A percentile compares a stretch with the other conserved stretches of the same genome.
These are phyloP conservation scores for Ajuga chamaepitys DNA, from an alignment of 257 asterid species.

Conservation along the genomic window DNA sequence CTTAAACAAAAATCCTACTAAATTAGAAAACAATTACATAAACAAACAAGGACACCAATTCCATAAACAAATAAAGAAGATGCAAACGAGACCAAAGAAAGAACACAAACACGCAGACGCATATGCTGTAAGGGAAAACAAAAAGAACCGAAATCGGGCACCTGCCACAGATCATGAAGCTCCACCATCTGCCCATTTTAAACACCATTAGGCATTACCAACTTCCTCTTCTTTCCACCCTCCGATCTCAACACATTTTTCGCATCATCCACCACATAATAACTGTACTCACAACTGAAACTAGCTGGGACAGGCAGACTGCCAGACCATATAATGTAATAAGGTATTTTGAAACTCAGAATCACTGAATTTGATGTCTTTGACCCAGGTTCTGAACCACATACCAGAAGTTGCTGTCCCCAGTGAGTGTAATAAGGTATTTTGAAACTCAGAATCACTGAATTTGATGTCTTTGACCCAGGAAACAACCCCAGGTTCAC, in stretches of 20 bases:
- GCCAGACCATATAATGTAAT: slow-evolving; percentile 79
- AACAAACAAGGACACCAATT: too few species aligned
- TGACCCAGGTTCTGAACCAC: slow-evolving; percentile 93
- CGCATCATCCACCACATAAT: slow-evolving; percentile 79
- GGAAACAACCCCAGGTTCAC: slow-evolving; percentile 48
- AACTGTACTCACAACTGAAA: slow-evolving; percentile 65
- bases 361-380: slow-evolving; percentile 51
- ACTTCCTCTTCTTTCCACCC: slow-evolving; percentile 70
- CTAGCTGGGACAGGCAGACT: slow-evolving; percentile 49
- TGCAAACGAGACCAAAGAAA: too few species aligned
- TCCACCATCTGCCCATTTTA: slow-evolving; percentile 65
- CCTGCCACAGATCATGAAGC: slow-evolving; percentile 98
- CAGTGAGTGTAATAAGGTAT: slow-evolving; percentile 87
- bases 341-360: slow-evolving; percentile 73
- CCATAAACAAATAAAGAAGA: too few species aligned
- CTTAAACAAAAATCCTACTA: too few species aligned
- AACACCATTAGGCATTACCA: slow-evolving; percentile 50
- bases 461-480: slow-evolving; percentile 38
- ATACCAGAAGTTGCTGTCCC: slow-evolving; percentile 86
- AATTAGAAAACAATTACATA: too few species aligned
- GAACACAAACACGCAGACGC: too few species aligned
- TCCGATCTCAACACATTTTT: slow-evolving; percentile 73
- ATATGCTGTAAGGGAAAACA: too few species aligned
- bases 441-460: slow-evolving; percentile 60
- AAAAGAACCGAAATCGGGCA: slow-evolving; percentile 13